phyloP scores from a whole-genome alignment of 1,139 yeast species.

The Zygosaccharomyces pseudobailii region DNA sequence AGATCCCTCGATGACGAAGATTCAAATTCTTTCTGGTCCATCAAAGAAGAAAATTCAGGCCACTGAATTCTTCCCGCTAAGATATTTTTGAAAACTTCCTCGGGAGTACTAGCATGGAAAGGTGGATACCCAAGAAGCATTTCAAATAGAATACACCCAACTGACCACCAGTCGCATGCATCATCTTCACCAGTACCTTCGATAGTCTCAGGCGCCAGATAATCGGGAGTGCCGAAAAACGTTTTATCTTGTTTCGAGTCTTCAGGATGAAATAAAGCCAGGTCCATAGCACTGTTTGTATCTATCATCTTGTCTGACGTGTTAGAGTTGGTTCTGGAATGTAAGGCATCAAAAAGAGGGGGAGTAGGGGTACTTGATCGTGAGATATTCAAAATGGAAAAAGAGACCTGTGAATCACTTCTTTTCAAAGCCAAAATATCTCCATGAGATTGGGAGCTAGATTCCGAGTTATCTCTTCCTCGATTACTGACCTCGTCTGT shows the following conservation, averaged over 20 bases:
- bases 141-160: constrained; percentile 93
- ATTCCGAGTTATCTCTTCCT: constrained; percentile 9
- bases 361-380: constrained; percentile 32
- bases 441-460: constrained; percentile 39
- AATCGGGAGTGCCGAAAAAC: constrained; percentile 97
- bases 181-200: constrained; percentile 81
- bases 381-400: constrained; percentile 27
- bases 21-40: constrained; percentile 50
- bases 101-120: constrained; percentile 80
- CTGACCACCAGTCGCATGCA: constrained; percentile 97
- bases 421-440: constrained; percentile 33
- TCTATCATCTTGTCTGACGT: constrained; percentile 9
- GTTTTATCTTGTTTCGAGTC: constrained; percentile 44
- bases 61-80: constrained; percentile 70
- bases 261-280: constrained; percentile 70
- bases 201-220: constrained; percentile 94
- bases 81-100: constrained; percentile 76
- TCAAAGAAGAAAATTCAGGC: constrained; percentile 61
- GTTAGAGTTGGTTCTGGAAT: constrained; percentile 12
- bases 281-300: constrained; percentile 25
- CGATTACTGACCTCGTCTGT: constrained; percentile 8
- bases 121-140: constrained; percentile 93
- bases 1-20: constrained; percentile 71
- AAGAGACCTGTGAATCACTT: constrained; percentile 32
- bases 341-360: constrained; percentile 11